A percentile compares a stretch with the other conserved stretches of the same genome.
Evolutionary conservation across 495 filamentous ascomycete genomes (phyloP).

Genomic region (Podospora fimiseda): DNA sequence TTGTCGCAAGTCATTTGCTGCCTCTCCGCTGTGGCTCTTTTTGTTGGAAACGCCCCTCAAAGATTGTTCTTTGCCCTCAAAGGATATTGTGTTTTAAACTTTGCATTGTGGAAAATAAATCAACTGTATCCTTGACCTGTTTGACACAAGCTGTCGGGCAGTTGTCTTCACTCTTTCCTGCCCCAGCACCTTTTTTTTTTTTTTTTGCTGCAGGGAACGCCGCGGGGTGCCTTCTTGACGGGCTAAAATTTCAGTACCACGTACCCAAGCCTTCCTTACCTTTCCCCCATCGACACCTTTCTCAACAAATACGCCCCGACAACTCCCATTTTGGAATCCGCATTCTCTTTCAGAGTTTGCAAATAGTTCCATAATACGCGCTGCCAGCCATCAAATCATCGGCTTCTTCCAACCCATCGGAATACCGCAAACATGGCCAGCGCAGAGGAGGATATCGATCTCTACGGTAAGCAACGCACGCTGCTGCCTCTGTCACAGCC

Average conservation of each 20-base stretch:
- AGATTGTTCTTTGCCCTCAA: not conserved
- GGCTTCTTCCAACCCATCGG: conserved; percentile 3
- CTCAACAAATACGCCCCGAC: not conserved
- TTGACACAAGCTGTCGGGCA: too few relatives aligned
- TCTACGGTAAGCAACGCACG: conserved; percentile 53
- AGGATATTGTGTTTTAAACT: too few relatives aligned
- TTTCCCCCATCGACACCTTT: not conserved
- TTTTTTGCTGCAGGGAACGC: not conserved
- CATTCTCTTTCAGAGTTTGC: not conserved
- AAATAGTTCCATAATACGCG: not conserved
- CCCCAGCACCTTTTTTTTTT: too few relatives aligned
- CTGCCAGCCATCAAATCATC: not conserved
- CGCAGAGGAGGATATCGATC: conserved; percentile 49
- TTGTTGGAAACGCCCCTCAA: not conserved
- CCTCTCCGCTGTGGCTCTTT: not conserved
- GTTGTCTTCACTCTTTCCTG: too few relatives aligned
- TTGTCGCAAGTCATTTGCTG: not conserved
- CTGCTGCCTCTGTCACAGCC: not conserved
- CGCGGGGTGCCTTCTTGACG: not conserved
- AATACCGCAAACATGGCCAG: conserved; percentile 30
- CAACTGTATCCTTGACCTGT: too few relatives aligned
- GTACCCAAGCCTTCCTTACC: not conserved
- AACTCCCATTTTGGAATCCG: not conserved
- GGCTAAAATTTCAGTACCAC: not conserved
- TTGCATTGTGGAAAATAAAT: too few relatives aligned